These are phyloP conservation scores for Cucurbita argyrosperma DNA, from an alignment of 306 rosid species.

Conservation along the genomic window DNA sequence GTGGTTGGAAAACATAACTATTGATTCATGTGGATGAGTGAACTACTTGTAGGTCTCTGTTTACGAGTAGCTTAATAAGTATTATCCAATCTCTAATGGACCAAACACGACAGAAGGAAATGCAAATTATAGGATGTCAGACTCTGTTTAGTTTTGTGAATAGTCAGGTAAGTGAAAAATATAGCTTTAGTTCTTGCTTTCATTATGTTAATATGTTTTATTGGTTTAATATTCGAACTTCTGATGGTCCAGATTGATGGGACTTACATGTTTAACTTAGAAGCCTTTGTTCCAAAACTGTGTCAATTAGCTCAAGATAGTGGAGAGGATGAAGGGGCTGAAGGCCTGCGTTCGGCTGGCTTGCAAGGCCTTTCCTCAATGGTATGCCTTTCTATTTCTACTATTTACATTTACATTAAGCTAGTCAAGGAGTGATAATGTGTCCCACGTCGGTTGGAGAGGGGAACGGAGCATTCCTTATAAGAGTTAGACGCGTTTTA, in stretches of 20 bases:
- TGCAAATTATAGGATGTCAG: constrained; percentile 75
- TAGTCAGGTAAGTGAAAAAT: constrained; percentile 56
- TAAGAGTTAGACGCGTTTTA: no score
- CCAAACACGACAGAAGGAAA: constrained; percentile 77
- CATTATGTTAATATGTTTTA: background rate
- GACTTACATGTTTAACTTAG: constrained; percentile 64
- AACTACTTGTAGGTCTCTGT: constrained; percentile 51
- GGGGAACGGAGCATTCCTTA: no score
- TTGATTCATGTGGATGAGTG: constrained; percentile 7
- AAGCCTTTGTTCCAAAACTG: constrained; percentile 63
- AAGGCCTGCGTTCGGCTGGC: constrained; percentile 46
- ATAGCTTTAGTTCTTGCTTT: background rate
- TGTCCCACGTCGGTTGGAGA: no score
- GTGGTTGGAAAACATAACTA: background rate
- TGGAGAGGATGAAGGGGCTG: constrained; percentile 52
- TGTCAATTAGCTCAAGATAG: constrained; percentile 78
- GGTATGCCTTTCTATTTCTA: constrained; percentile 36
- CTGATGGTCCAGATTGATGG: constrained; percentile 51
- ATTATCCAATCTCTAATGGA: constrained; percentile 80
- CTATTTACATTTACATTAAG: background rate
- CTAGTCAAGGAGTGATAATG: background rate
- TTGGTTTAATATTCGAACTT: background rate
- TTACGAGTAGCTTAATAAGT: constrained; percentile 76
- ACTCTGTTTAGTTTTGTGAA: constrained; percentile 77
- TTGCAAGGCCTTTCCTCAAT: constrained; percentile 73